These are phyloP conservation scores for Pseudogymnoascus sp. DNA, from an alignment of 2,329 filamentous ascomycete genomes.

Conservation along the genomic window DNA sequence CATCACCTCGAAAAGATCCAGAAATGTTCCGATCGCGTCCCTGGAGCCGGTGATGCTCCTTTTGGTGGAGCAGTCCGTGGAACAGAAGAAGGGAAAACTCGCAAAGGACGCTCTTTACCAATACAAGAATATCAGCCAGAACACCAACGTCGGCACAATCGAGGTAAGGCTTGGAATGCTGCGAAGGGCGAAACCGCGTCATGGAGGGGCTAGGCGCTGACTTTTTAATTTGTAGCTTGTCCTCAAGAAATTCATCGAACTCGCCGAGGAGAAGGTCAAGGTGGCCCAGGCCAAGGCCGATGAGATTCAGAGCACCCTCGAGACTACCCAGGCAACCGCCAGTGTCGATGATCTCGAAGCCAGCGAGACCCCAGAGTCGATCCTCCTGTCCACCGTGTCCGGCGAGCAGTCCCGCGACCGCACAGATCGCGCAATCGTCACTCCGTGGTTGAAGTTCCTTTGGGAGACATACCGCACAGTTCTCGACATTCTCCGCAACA, in stretches of 20 bases:
- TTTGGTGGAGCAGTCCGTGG: constrained; percentile 92
- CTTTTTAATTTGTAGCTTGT: constrained; percentile 53
- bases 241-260: constrained; percentile 94
- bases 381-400: constrained; percentile 93
- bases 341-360: constrained; percentile 94
- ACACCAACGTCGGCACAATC: constrained; percentile 96
- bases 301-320: constrained; percentile 81
- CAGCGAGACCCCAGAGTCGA: constrained; percentile 94
- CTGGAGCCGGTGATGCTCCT: constrained; percentile 98
- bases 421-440: constrained; percentile 95
- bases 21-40: constrained; percentile 92
- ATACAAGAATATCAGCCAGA: constrained; percentile 99
- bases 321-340: constrained; percentile 60
- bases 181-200: neutral
- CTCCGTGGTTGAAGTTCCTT: constrained; percentile 97
- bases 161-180: constrained; percentile 51
- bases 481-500: constrained; percentile 97
- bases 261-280: constrained; percentile 92
- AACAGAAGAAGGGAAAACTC: constrained; percentile 94
- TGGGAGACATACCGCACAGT: constrained; percentile 99
- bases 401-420: constrained; percentile 96
- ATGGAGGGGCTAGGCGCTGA: constrained; percentile 12
- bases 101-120: constrained; percentile 98
- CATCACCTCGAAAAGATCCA: constrained; percentile 95
- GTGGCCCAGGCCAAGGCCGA: constrained; percentile 94